Evolutionary conservation across 140 eudicot genomes (phyloP), one percentile per base, ranked within the genome.

Genomic region (Bidens hawaiensis): DNA sequence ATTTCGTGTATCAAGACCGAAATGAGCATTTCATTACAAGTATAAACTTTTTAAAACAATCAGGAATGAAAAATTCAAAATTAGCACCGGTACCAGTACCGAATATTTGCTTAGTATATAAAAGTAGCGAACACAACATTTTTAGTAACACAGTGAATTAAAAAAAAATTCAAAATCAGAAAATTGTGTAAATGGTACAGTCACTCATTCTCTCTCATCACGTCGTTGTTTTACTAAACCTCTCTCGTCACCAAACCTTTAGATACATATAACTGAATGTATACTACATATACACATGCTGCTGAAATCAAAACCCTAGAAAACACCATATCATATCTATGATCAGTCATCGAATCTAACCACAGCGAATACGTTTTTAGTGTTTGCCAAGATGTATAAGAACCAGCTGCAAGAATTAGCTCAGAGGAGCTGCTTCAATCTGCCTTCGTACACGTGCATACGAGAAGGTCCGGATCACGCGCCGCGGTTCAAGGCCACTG

Each of bases 401-500:
- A 82, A 82, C 57, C 87, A 82, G 67, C 70, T 82, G 54, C 87
- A 78, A 31, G 87, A 81, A 60, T 67, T 81, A 6, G 87, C 87
- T 17, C 87, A 81, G 42, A 56, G 87, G 57, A 82, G 87, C 58
- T 82, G 87, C 67, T 82, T 82, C 46, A 78, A 82, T 42, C 54
- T 82, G 31, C 87, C 87, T n/a, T 70, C 81, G 24, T 82, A 82
- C 61, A 76, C 79, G 55, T 77, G 87, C 53, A 67, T 75, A 17
- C 36, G 83, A 67, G 83, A 77, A 78, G 87, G 83, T 31, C 87
- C 87, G 21, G 87, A 82, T 71, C 87, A 82, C 69, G 83, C 87
- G n/a, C 87, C 87, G 31, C 52, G 87, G 68, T 78, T 82, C 70
- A 78, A 71, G 34, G 83, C 81, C 13, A 71, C 76, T 10, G 83